phyloP scores from a whole-genome alignment of 164 flowering plant genomes.

The Tetrastigma voinierianum region DNA sequence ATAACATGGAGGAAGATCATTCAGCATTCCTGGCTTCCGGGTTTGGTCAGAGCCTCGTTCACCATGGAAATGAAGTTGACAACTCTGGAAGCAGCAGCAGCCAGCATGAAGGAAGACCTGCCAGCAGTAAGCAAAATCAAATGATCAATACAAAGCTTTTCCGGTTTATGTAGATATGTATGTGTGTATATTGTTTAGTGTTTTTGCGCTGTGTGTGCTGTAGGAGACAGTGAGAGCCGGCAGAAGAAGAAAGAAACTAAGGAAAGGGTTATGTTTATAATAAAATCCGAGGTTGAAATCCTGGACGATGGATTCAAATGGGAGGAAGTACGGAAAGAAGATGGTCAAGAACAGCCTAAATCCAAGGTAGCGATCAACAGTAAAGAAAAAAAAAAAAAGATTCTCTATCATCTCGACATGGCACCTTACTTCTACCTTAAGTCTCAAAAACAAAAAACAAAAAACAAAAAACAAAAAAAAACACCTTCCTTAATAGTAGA shows the following conservation, averaged over 20 bases:
- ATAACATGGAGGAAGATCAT: constrained; percentile 21
- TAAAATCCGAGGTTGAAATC: constrained; percentile 44
- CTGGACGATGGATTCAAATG: constrained; percentile 59
- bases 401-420: too few relatives aligned
- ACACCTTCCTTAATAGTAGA: too few relatives aligned
- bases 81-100: constrained; percentile 17
- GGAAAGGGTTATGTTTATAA: constrained; percentile 44
- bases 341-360: constrained; percentile 60
- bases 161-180: neutral
- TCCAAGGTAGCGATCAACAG: constrained; percentile 37
- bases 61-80: constrained; percentile 9
- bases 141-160: neutral
- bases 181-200: neutral
- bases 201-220: neutral
- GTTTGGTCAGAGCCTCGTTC: constrained; percentile 2
- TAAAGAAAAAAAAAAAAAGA: too few relatives aligned
- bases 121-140: constrained; percentile 22
- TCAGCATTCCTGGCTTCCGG: constrained; percentile 10
- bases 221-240: constrained; percentile 13
- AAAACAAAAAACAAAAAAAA: too few relatives aligned
- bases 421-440: too few relatives aligned
- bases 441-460: too few relatives aligned
- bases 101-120: constrained; percentile 14
- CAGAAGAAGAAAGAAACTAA: constrained; percentile 20
- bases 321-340: constrained; percentile 69